Base-by-base conservation (phyloP, 495 filamentous ascomycete species). In the Penicillium coffeae region DNA sequence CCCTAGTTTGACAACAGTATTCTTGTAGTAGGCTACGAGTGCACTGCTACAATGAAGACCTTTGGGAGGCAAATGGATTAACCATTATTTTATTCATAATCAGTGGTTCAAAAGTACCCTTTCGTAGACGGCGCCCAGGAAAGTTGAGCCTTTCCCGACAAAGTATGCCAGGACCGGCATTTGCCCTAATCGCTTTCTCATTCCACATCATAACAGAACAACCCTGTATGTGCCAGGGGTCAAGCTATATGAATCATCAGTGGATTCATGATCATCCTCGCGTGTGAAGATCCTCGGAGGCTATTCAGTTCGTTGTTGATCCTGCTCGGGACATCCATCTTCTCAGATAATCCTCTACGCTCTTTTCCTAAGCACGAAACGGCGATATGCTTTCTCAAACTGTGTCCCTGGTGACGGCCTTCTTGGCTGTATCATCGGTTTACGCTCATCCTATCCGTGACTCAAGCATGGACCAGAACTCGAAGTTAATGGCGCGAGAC, bases 1-100 rank as follows among this genome's bases (percentile, higher is more conserved):
- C 59, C 56, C 59, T 63, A 51, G 59, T 47, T 63, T 35, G 38
- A 38, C 40, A 16, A 15, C 27, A 2, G 35, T 2, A 8, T 10
- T 21, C 12, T 25, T 30, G 12, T 9, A 16, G 43, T 20, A 21
- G 14, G 40, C 35, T 19, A 34, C 6, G n/a, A n/a, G n/a, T n/a
- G n/a, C n/a, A n/a, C n/a, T n/a, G n/a, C n/a, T n/a, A n/a, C n/a
- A n/a, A n/a, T n/a, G n/a, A n/a, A n/a, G n/a, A n/a, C n/a, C n/a
- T n/a, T n/a, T n/a, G n/a, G 2, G 7, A n/a, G 5, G 21, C 18
- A 19, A 38, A 20, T 21, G 21, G 22, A 45, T 10, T 14, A n/a
- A 45, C 2, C 3, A 30, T 25, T 38, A 30, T 38, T 0, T 18
- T n/a, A n/a, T n/a, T n/a, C n/a, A n/a, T n/a, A n/a, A n/a, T n/a